A percentile compares a stretch with the other conserved stretches of the same genome.
Evolutionary conservation across 306 rosid species (phyloP).

Genomic region (Hylodesmum podocarpum): DNA sequence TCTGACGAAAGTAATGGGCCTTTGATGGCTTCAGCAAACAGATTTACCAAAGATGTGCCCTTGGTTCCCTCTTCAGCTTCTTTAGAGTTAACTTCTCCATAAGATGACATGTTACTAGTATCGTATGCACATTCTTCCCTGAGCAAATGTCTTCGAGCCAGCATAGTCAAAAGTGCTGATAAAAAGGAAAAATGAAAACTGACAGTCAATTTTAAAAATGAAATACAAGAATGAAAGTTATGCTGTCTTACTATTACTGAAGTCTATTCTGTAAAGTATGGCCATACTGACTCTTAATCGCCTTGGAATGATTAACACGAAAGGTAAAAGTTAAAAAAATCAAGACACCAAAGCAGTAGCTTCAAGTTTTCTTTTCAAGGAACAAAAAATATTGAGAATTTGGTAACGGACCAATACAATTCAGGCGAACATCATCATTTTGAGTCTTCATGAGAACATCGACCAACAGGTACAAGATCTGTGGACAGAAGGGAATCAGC

Average conservation of each 20-base stretch:
- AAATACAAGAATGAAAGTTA: conserved; percentile 9
- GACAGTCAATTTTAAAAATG: conserved; percentile 32
- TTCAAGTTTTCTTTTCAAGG: conserved; percentile 5
- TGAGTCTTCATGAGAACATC: conserved; percentile 86
- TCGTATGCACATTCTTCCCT: conserved; percentile 50
- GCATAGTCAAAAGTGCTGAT: conserved; percentile 72
- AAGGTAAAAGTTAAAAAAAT: conserved; percentile 5
- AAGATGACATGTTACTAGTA: conserved; percentile 33
- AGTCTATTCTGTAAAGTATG: conserved; percentile 22
- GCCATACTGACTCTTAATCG: conserved; percentile 11
- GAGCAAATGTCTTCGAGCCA: conserved; percentile 67
- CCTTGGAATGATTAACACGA: not conserved
- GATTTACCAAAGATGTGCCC: conserved; percentile 49
- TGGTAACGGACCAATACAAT: conserved; percentile 73
- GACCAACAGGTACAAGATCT: conserved; percentile 63
- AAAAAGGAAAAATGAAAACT: conserved; percentile 33
- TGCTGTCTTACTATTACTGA: not conserved
- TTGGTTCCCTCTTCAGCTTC: conserved; percentile 44
- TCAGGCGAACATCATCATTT: conserved; percentile 80
- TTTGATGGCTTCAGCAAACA: conserved; percentile 89
- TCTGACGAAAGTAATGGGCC: conserved; percentile 88
- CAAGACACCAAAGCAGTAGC: not conserved
- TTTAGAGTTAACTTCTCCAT: conserved; percentile 41
- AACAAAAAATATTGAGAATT: conserved; percentile 15
- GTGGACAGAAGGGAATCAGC: conserved; percentile 63